Conservation (phyloP, 192 early-diverging fungal species). For the Coemansia sp. region DNA sequence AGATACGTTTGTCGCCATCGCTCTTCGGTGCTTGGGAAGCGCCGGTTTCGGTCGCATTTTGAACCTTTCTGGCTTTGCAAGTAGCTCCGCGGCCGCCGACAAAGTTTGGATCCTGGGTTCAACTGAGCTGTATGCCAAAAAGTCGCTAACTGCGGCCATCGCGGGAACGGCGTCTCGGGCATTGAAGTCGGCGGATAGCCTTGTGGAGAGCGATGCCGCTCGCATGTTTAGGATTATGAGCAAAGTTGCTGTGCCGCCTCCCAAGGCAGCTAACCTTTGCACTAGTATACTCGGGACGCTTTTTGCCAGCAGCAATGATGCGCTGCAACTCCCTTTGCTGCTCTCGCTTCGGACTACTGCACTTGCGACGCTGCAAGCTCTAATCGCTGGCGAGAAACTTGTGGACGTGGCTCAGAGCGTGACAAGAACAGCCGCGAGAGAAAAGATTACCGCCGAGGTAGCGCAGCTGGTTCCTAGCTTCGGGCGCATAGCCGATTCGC, state of each 20-base stretch:
- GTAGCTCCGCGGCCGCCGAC: not conserved
- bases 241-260: conserved; percentile 26
- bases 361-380: conserved; percentile 21
- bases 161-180: not conserved
- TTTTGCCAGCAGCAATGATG: conserved; percentile 3
- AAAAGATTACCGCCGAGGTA: conserved; percentile 13
- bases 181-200: not conserved
- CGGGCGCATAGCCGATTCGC: not conserved
- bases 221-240: conserved; percentile 50
- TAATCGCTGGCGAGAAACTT: conserved; percentile 5
- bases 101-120: conserved; percentile 15
- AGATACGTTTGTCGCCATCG: conserved; percentile 20
- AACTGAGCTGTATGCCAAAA: not conserved
- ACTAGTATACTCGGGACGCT: conserved; percentile 11
- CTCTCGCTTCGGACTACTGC: conserved; percentile 10
- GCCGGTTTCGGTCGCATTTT: conserved; percentile 24
- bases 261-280: conserved; percentile 20
- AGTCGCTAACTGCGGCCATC: conserved; percentile 16
- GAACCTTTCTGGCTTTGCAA: conserved; percentile 15
- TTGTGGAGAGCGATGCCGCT: conserved; percentile 32
- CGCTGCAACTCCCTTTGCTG: not conserved
- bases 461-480: conserved; percentile 4
- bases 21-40: conserved; percentile 21
- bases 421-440: conserved; percentile 11
- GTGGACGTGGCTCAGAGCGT: conserved; percentile 4